These are phyloP conservation scores for Leptosphaerulina australis DNA, from an alignment of 2,329 filamentous ascomycete species.

Conservation along the genomic window DNA sequence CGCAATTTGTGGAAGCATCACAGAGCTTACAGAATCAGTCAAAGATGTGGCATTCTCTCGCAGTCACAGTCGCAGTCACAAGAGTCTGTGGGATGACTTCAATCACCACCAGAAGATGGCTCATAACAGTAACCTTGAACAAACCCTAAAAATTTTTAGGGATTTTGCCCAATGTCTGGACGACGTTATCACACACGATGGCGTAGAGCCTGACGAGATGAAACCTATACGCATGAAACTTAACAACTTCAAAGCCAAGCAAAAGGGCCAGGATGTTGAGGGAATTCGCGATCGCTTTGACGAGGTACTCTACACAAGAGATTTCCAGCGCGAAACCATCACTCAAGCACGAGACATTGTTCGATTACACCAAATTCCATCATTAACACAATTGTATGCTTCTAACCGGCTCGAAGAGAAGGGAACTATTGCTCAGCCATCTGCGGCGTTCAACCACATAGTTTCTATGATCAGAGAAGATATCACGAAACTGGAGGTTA, in stretches of 20 bases:
- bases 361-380: constrained; percentile 34
- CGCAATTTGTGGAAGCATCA: constrained; percentile 29
- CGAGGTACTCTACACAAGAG: constrained; percentile 33
- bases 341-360: constrained; percentile 24
- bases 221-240: constrained; percentile 27
- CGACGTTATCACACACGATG: constrained; percentile 23
- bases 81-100: constrained; percentile 35
- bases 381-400: constrained; percentile 37
- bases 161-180: constrained; percentile 32
- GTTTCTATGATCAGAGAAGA: constrained; percentile 42
- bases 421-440: constrained; percentile 31
- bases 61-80: constrained; percentile 2
- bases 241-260: constrained; percentile 27
- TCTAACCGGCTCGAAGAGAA: constrained; percentile 32
- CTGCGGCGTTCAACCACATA: constrained; percentile 33
- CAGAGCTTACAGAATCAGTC: constrained; percentile 27
- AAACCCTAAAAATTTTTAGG: constrained; percentile 30
- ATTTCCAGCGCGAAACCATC: constrained; percentile 27
- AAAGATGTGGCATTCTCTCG: constrained; percentile 7
- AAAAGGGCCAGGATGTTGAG: constrained; percentile 21
- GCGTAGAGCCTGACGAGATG: constrained; percentile 28
- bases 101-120: constrained; percentile 28
- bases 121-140: constrained; percentile 24
- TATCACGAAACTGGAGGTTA: constrained; percentile 42
- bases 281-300: constrained; percentile 29